A percentile compares a stretch with the other conserved stretches of the same genome.
phyloP scores from a whole-genome alignment of 2,329 filamentous ascomycete genomes.

The Cylindrodendrum hubeiense region DNA sequence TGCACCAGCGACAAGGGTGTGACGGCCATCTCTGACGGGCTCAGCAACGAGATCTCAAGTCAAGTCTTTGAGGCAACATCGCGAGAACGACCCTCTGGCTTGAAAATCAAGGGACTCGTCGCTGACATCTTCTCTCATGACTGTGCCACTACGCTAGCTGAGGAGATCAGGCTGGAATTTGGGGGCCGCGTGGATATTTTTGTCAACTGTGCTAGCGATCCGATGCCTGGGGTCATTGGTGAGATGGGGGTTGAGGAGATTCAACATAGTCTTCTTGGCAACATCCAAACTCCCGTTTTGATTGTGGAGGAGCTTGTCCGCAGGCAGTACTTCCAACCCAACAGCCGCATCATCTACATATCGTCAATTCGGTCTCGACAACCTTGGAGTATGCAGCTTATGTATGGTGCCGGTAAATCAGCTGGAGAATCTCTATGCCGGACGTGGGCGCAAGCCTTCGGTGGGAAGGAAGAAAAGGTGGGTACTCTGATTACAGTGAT shows the following conservation, averaged over 20 bases:
- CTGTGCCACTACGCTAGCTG: slow-evolving; percentile 45
- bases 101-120: slow-evolving; percentile 44
- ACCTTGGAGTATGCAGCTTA: slow-evolving; percentile 49
- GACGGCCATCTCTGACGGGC: slow-evolving; percentile 27
- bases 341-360: slow-evolving; percentile 52
- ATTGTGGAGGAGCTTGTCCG: slow-evolving; percentile 52
- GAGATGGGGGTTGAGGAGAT: slow-evolving; percentile 44
- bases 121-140: slow-evolving; percentile 46
- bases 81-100: slow-evolving; percentile 15
- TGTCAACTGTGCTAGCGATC: slow-evolving; percentile 48
- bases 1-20: slow-evolving; percentile 41
- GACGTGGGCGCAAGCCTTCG: slow-evolving; percentile 52
- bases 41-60: slow-evolving; percentile 38
- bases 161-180: slow-evolving; percentile 40
- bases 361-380: slow-evolving; percentile 49
- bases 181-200: slow-evolving; percentile 48
- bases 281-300: slow-evolving; percentile 50
- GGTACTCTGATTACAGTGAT: no score
- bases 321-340: slow-evolving; percentile 45
- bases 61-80: slow-evolving; percentile 31
- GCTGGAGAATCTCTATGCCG: slow-evolving; percentile 51
- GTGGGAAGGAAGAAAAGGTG: slow-evolving; percentile 50
- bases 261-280: slow-evolving; percentile 48
- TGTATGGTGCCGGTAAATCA: slow-evolving; percentile 51
- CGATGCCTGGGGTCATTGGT: slow-evolving; percentile 45